These are phyloP conservation scores for Anthostomella pinea DNA, from an alignment of 2,329 filamentous ascomycete genomes.

Conservation along the genomic window DNA sequence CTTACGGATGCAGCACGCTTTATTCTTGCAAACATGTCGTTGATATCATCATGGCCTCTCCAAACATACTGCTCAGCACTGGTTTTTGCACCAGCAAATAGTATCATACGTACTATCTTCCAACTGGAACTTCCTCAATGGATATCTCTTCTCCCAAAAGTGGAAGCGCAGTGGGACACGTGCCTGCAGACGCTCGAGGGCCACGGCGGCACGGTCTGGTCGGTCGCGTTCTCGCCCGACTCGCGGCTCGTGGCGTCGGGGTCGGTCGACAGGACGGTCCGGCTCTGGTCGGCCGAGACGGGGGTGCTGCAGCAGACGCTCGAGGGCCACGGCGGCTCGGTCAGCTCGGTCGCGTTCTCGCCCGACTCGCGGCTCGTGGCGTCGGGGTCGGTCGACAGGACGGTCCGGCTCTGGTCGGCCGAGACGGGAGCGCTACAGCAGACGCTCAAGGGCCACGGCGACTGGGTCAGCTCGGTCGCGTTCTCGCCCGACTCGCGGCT, in stretches of 20 bases:
- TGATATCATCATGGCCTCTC: slow-evolving; percentile 29
- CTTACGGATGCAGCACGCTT: slow-evolving; percentile 27
- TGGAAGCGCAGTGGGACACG: slow-evolving; percentile 15
- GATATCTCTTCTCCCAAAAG: slow-evolving; percentile 12
- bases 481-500: slow-evolving; percentile 16
- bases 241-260: slow-evolving; percentile 11
- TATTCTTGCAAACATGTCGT: slow-evolving; percentile 18
- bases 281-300: slow-evolving; percentile 11
- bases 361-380: slow-evolving; percentile 7
- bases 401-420: slow-evolving; percentile 3
- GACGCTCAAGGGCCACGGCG: slow-evolving; percentile 13
- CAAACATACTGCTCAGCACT: slow-evolving; percentile 34
- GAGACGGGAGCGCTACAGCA: neutral
- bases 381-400: slow-evolving; percentile 7
- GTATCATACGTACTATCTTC: slow-evolving; percentile 24
- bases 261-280: slow-evolving; percentile 12
- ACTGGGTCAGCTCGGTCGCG: slow-evolving; percentile 3
- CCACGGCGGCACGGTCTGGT: slow-evolving; percentile 5
- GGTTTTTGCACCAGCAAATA: slow-evolving; percentile 30
- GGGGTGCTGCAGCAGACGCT: slow-evolving; percentile 9
- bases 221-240: slow-evolving; percentile 17
- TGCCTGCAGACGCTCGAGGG: slow-evolving; percentile 19
- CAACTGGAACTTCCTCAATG: slow-evolving; percentile 14
- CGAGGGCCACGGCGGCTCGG: slow-evolving; percentile 6
- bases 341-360: slow-evolving; percentile 15